Base-by-base conservation (phyloP, 2,329 filamentous ascomycete species). In the Ascochyta lentis region DNA sequence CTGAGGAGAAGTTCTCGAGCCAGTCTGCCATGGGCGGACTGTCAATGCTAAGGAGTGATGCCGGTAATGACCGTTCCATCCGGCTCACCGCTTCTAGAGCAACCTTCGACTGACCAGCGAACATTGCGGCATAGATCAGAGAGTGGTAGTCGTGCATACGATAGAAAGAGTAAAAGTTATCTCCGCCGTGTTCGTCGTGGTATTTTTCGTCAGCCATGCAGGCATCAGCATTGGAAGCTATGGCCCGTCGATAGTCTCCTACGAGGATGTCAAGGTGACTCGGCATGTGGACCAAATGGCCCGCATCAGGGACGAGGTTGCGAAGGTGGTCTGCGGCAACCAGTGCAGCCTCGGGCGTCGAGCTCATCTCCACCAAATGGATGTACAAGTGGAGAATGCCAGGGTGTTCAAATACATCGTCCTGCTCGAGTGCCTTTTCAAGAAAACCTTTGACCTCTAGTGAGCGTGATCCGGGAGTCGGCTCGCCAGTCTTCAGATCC, bases 131-230 rank as follows among this genome's bases (percentile, higher is more conserved):
- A 68, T 93, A 93, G 45, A 92, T 83, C 2, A 85, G 82, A 60
- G 90, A 92, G 68, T 93, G 90, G 64, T 87, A 88, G 67, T 93
- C 81, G 69, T 94, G 90, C 45, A 84, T 83, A 13, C 90, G 84
- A 70, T 93, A 94, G 5, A 92, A 81, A 0, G 87, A 88, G 76
- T 93, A 94, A 70, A 93, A 92, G 69, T 89, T 89, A 58, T 85
- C 71, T 0, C 85, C 78, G 0, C 89, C 88, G 7, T 83, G 79
- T 5, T 81, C 78, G 0, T 76, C 73, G 2, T 91, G 78, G 66
- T 84, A 92, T 61, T 84, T 85, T 46, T 89, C 84, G 67, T 94
- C 89, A 1, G 88, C 89, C 0, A 75, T 66, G 43, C 90, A 86
- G 9, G 90, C 90, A 22, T 83, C 81, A 2, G 82, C 78, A 70